Conservation (phyloP, 768 basidiomycete genomes). For the Termitomyces sp. region DNA sequence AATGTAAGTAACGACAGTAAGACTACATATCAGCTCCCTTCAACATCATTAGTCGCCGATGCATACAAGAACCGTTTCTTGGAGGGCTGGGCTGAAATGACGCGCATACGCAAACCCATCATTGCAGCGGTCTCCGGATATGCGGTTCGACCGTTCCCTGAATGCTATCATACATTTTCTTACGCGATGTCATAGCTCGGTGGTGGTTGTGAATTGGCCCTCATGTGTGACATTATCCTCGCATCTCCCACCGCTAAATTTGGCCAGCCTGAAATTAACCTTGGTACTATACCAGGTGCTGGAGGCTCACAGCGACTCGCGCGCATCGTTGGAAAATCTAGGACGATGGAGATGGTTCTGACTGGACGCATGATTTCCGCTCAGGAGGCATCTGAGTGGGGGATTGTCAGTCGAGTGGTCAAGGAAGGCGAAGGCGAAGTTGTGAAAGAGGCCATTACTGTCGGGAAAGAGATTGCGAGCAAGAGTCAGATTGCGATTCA, state of each 20-base stretch:
- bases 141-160: slow-evolving; percentile 54
- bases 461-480: slow-evolving; percentile 75
- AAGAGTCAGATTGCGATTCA: slow-evolving; percentile 82
- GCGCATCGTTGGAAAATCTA: slow-evolving; percentile 83
- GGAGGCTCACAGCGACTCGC: slow-evolving; percentile 93
- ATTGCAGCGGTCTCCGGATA: slow-evolving; percentile 96
- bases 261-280: slow-evolving; percentile 94
- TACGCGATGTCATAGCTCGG: slow-evolving; percentile 61
- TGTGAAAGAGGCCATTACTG: slow-evolving; percentile 79
- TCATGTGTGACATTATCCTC: slow-evolving; percentile 95
- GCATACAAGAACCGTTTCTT: slow-evolving; percentile 86
- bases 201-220: slow-evolving; percentile 94
- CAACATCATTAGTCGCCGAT: slow-evolving; percentile 57
- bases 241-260: slow-evolving; percentile 89
- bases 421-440: slow-evolving; percentile 74
- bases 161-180: not conserved
- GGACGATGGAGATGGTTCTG: slow-evolving; percentile 91
- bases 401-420: slow-evolving; percentile 81
- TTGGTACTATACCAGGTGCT: slow-evolving; percentile 92
- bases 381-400: slow-evolving; percentile 82
- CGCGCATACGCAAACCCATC: slow-evolving; percentile 81
- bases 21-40: not conserved
- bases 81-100: slow-evolving; percentile 75
- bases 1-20: slow-evolving; percentile 49
- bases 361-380: slow-evolving; percentile 84